Evolutionary conservation across 495 filamentous ascomycete species (phyloP), one percentile per base, ranked within the genome.

Genomic region (Penicillium dipodomyicola): DNA sequence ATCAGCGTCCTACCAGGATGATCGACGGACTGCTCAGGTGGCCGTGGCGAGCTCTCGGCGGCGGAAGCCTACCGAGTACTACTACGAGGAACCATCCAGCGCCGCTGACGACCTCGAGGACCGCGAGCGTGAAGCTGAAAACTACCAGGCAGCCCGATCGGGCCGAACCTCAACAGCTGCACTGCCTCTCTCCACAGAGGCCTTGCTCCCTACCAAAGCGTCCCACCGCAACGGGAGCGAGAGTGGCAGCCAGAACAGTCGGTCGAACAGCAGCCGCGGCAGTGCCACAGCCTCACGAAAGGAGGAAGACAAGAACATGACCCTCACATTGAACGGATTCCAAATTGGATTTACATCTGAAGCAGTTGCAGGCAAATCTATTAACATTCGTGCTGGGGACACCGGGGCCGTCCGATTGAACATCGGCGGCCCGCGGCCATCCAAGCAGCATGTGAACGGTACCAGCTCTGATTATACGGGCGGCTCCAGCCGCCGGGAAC

Each of bases 231-330:
- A 65, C 2, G 71, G 64, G 17, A 78, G 75, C 51, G 77, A 79
- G 47, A 74, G 69, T 29, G 74, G 72, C 25, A 79, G 77, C 54
- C 75, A 75, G 49, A 76, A 78, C 49, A 78, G 69, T 57, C 72
- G 71, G 23, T 77, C 75, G 11, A 72, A 69, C 65, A 75, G 76
- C 67, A 77, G 75, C 59, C 73, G 72, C 30, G 75, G 68, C 29
- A 78, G 75, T 51, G 67, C 60, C n/a, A 63, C 59, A 20, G 65
- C 67, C 23, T 67, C 69, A 48, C 72, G 67, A 48, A 50, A 61
- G 12, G 72, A 72, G 19, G 75, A 74, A 9, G 66, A 73, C 50
- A 75, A 70, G 54, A 72, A 72, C 56, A 73, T 79, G 63, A 71
- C 69, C 48, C 72, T 78, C 49, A 69, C 53, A 12, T 67, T 79